phyloP scores from a whole-genome alignment of 2,329 filamentous ascomycete genomes.

The Fusarium coffeatum region DNA sequence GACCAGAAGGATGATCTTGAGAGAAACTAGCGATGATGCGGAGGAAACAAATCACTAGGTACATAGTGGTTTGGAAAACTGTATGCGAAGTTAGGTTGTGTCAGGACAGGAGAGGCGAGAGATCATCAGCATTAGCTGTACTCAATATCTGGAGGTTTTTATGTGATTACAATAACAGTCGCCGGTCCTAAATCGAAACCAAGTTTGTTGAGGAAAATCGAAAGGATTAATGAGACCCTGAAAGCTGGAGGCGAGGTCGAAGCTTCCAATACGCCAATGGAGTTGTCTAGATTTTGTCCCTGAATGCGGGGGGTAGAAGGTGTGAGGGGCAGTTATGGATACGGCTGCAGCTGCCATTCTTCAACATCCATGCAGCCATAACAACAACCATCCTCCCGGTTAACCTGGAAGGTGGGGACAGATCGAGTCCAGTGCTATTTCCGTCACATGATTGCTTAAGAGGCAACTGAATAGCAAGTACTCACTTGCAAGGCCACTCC shows the following conservation, averaged over 20 bases:
- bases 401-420: neutral
- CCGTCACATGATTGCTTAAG: neutral
- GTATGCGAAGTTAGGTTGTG: neutral
- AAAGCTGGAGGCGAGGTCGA: constrained; percentile 21
- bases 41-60: constrained; percentile 3
- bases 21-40: constrained; percentile 36
- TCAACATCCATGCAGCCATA: constrained; percentile 5
- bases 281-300: constrained; percentile 22
- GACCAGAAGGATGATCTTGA: constrained; percentile 19
- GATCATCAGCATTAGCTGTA: neutral
- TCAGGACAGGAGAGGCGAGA: neutral
- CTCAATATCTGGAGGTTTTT: neutral
- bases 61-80: neutral
- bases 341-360: constrained; percentile 24
- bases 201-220: constrained; percentile 38
- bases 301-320: constrained; percentile 40
- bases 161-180: neutral
- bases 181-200: neutral
- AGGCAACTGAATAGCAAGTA: neutral
- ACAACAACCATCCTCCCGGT: neutral
- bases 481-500: neutral
- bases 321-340: constrained; percentile 25
- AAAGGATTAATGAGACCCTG: constrained; percentile 28
- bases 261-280: constrained; percentile 30
- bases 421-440: neutral